phyloP scores from a whole-genome alignment of 306 rosid genomes.

The Vigna nakashimae region DNA sequence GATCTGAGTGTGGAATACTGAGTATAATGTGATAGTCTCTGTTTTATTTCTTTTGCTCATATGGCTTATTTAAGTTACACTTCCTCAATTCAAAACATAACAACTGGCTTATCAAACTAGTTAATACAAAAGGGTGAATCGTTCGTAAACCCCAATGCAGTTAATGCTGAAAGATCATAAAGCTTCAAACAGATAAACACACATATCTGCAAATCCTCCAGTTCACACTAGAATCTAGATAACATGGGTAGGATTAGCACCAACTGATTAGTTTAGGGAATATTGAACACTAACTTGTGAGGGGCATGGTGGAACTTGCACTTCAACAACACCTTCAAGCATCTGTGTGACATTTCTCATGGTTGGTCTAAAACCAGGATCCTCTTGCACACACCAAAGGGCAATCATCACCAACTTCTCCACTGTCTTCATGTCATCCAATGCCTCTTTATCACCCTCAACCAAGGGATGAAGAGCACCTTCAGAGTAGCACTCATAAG shows the following conservation, averaged over 20 bases:
- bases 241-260: background rate
- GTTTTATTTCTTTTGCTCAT: background rate
- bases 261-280: slow-evolving; percentile 16
- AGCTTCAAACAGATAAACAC: background rate
- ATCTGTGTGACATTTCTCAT: slow-evolving; percentile 49
- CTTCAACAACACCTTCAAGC: slow-evolving; percentile 57
- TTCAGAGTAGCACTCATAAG: slow-evolving; percentile 39
- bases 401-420: slow-evolving; percentile 47
- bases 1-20: too few relatives aligned
- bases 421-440: slow-evolving; percentile 43
- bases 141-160: background rate
- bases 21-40: background rate
- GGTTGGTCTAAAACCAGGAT: slow-evolving; percentile 49
- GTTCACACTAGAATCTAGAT: background rate
- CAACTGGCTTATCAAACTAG: background rate
- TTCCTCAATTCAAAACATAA: background rate
- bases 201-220: slow-evolving; percentile 4
- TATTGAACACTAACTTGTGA: slow-evolving; percentile 35
- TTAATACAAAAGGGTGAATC: background rate
- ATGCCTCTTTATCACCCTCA: slow-evolving; percentile 48
- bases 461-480: slow-evolving; percentile 43
- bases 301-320: slow-evolving; percentile 45
- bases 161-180: slow-evolving; percentile 1
- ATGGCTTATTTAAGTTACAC: background rate
- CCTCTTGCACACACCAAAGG: slow-evolving; percentile 54